Conservation (phyloP, 164 flowering plant genomes). For the Echeveria elegans region DNA sequence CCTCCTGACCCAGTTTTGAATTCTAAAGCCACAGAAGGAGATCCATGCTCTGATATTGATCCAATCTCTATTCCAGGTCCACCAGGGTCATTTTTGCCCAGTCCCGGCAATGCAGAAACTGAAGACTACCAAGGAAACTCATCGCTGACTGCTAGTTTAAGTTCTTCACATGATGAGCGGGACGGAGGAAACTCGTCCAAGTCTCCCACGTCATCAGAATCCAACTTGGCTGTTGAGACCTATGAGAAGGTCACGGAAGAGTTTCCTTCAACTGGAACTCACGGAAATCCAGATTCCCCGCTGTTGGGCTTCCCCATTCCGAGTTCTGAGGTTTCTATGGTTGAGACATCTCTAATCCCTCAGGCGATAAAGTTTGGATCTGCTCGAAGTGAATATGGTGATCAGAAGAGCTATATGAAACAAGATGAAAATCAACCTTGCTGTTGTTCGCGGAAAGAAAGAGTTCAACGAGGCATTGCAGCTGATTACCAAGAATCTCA, state of each 20-base stretch:
- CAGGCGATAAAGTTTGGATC: constrained; percentile 7
- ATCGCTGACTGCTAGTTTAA: constrained; percentile 39
- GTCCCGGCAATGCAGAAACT: constrained; percentile 47
- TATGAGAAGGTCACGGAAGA: constrained; percentile 18
- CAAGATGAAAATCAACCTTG: constrained; percentile 38
- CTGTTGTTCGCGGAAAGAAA: constrained; percentile 49
- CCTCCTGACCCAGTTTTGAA: constrained; percentile 16
- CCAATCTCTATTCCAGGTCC: constrained; percentile 66
- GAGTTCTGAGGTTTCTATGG: constrained; percentile 12
- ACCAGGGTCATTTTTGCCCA: constrained; percentile 65
- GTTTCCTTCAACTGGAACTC: constrained; percentile 13
- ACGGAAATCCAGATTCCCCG: constrained; percentile 16
- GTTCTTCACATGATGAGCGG: constrained; percentile 37
- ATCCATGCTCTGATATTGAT: constrained; percentile 37
- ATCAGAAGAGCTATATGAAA: constrained; percentile 22
- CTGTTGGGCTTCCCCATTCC: constrained; percentile 16
- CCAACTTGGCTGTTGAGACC: constrained; percentile 25
- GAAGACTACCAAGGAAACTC: constrained; percentile 56
- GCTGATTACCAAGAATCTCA: constrained; percentile 33
- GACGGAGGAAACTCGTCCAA: constrained; percentile 42
- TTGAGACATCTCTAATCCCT: constrained; percentile 13
- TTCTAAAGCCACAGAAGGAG: constrained; percentile 18
- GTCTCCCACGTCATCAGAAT: constrained; percentile 47
- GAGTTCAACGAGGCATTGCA: constrained; percentile 20
- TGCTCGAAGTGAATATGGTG: background rate